Base-by-base conservation (phyloP, 2,329 filamentous ascomycete genomes). In the Pyricularia sp. region DNA sequence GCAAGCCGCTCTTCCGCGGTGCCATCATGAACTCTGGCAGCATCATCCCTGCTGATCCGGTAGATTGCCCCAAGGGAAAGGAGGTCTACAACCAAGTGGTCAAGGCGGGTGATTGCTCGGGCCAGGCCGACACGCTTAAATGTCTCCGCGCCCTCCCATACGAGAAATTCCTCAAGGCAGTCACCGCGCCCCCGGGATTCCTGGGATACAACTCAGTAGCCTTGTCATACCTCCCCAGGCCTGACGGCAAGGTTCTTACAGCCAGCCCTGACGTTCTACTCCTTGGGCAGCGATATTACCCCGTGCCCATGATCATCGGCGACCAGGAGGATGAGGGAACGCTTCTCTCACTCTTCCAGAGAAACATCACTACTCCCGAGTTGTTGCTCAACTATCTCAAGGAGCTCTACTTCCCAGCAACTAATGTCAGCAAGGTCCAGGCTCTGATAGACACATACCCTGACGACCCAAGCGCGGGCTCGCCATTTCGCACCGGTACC, bases 311-410 rank as follows among this genome's bases (percentile, higher is more conserved):
- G 75, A 82, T 82, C 68, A 82, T 89, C 53, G 89, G 90, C 57
- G 83, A 91, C 71, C 88, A 91, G 73, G 89, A 93, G 77, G 90
- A 93, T 71, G 89, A 93, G 74, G 89, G 89, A 22, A 91, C 89
- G 0, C 74, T 93, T 1, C 91, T 93, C 72, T 79, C 86, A 5
- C 78, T 93, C 40, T 87, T 88, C 73, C 88, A 90, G 68, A 72
- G 75, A 35, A 90, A 92, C 72, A 76, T 93, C 63, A 89, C 84
- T 10, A 88, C 81, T 1, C 84, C 80, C 0, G 75, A 75, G 1
- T 75, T 84, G 6, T 69, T 93, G 0, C 79, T 85, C 40, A 75
- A 81, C 22, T 93, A 93, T 70, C 75, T 94, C 26, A 70, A 75
- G 1, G 71, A 75, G 0, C 68, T 84, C 63, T 88, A 84, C 77